Percentiles rank a stretch among this genome's conserved stretches.
Evolutionary conservation across 306 rosid species (phyloP).

Genomic region (Pyrus communis): DNA sequence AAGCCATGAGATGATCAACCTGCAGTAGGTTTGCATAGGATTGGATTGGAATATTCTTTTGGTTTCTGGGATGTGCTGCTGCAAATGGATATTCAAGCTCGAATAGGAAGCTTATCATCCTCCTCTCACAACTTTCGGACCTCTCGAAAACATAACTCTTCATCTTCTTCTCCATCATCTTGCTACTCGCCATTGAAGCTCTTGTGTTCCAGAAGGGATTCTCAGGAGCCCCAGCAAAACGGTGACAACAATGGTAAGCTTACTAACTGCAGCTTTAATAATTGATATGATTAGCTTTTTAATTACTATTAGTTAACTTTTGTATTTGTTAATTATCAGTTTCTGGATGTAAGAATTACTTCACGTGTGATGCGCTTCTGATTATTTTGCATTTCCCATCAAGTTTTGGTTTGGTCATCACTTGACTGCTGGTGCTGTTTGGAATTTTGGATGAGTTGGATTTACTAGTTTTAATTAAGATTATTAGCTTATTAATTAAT

Average conservation of each 20-base stretch:
- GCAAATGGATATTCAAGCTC: slow-evolving; percentile 48
- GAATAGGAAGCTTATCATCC: slow-evolving; percentile 28
- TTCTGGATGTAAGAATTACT: neutral
- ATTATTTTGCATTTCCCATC: no score
- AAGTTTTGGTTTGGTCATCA: neutral
- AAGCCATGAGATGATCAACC: neutral
- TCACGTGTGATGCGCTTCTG: no score
- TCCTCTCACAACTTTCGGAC: slow-evolving; percentile 32
- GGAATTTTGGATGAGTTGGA: neutral
- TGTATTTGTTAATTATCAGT: neutral
- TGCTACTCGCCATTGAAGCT: slow-evolving; percentile 15
- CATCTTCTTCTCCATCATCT: slow-evolving; percentile 9
- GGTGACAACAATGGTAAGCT: slow-evolving; percentile 23
- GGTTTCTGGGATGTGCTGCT: neutral
- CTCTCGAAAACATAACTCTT: slow-evolving; percentile 7
- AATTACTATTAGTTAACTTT: neutral
- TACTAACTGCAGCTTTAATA: no score
- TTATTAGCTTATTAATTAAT: neutral
- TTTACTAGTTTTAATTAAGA: neutral
- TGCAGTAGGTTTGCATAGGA: neutral
- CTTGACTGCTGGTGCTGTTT: neutral
- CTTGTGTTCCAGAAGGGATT: slow-evolving; percentile 44
- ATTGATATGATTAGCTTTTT: no score
- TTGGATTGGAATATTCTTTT: slow-evolving; percentile 5
- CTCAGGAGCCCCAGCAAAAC: slow-evolving; percentile 30